These are phyloP conservation scores for Tylopilus rubrobrunneus DNA, from an alignment of 768 basidiomycete species.

Conservation along the genomic window DNA sequence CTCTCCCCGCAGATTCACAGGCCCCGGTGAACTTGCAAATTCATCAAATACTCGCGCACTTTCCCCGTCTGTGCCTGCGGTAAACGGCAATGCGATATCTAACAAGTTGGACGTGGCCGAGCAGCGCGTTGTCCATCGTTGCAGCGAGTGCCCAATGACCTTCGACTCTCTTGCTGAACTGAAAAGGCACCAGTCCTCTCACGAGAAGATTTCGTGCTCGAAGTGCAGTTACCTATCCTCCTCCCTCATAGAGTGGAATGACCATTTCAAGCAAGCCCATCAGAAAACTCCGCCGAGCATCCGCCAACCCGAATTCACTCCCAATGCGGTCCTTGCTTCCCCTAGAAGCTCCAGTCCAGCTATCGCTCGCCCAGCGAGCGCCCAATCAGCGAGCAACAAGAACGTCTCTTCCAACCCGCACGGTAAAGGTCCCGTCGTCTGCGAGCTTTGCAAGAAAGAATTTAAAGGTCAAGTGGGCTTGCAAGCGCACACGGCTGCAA, in stretches of 20 bases:
- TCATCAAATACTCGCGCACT: slow-evolving; percentile 2
- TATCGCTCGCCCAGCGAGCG: slow-evolving; percentile 13
- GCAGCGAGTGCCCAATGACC: slow-evolving; percentile 16
- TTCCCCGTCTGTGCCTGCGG: background rate
- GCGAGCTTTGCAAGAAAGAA: slow-evolving; percentile 21
- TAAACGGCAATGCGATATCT: background rate
- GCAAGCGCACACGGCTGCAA: slow-evolving; percentile 21
- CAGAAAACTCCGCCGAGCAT: background rate
- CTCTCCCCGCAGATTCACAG: slow-evolving; percentile 2
- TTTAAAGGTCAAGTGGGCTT: slow-evolving; percentile 22
- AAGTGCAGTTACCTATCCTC: slow-evolving; percentile 19
- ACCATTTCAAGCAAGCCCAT: slow-evolving; percentile 24
- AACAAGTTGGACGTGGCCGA: background rate
- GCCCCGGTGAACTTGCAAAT: background rate
- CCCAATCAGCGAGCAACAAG: slow-evolving; percentile 15
- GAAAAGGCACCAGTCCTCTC: slow-evolving; percentile 19
- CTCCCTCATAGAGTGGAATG: slow-evolving; percentile 27
- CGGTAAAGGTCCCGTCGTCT: slow-evolving; percentile 8
- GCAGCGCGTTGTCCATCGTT: slow-evolving; percentile 11
- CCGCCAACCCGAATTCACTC: slow-evolving; percentile 9
- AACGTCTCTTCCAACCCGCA: background rate
- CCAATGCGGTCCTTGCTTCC: slow-evolving; percentile 1
- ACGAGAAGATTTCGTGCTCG: slow-evolving; percentile 22
- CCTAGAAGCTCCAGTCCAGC: slow-evolving; percentile 14
- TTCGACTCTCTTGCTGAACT: slow-evolving; percentile 18